These are phyloP conservation scores for Henckelia pumila DNA, from an alignment of 257 asterid genomes.

Conservation along the genomic window DNA sequence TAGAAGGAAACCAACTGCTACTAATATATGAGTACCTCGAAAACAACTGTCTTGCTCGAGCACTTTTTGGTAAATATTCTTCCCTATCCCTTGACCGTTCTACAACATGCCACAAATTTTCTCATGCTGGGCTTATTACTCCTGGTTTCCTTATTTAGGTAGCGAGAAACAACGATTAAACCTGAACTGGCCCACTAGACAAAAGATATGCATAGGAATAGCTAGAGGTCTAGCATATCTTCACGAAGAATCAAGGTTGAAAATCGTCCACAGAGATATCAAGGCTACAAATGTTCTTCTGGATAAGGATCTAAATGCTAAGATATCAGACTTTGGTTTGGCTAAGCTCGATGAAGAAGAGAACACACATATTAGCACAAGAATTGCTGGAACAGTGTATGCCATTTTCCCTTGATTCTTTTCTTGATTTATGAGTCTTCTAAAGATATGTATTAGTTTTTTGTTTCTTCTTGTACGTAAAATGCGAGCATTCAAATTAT, in stretches of 20 bases:
- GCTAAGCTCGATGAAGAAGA: conserved; percentile 87
- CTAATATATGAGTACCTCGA: conserved; percentile 68
- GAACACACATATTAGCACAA: conserved; percentile 75
- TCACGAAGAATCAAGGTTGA: conserved; percentile 81
- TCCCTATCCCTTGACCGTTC: neutral
- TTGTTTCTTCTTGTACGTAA: neutral
- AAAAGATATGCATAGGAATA: conserved; percentile 55
- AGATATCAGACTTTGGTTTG: conserved; percentile 83
- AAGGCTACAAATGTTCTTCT: conserved; percentile 80
- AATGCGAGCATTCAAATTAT: neutral
- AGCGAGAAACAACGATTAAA: conserved; percentile 48
- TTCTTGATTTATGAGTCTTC: neutral
- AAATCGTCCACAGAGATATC: conserved; percentile 80
- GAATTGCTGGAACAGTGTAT: conserved; percentile 80
- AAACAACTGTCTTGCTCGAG: conserved; percentile 80
- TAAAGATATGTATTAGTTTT: neutral
- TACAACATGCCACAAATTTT: neutral
- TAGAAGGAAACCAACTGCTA: conserved; percentile 67
- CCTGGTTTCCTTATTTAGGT: conserved; percentile 31
- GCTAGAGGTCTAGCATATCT: conserved; percentile 83
- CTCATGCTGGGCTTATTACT: conserved; percentile 10
- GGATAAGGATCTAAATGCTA: conserved; percentile 61
- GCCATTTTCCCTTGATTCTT: conserved; percentile 19
- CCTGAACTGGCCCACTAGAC: conserved; percentile 63
- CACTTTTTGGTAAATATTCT: conserved; percentile 58